Evolutionary conservation across 305 asterid genomes (phyloP).

Genomic region (Solanum hybrid): DNA sequence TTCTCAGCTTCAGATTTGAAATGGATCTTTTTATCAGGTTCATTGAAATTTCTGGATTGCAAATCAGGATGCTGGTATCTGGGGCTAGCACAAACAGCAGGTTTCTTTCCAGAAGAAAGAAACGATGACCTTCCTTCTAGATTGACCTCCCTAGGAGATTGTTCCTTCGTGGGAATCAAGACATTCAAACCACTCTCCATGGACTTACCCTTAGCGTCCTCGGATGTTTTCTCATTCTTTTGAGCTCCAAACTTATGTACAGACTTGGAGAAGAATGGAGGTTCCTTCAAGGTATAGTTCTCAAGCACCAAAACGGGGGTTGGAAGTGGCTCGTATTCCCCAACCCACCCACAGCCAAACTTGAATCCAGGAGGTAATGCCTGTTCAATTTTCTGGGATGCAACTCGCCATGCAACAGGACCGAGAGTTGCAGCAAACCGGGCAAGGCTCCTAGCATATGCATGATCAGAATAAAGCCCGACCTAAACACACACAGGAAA

Average conservation of each 20-base stretch:
- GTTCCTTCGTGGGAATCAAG: conserved; percentile 22
- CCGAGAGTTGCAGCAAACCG: conserved; percentile 90
- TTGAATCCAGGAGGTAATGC: conserved; percentile 74
- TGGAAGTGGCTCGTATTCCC: conserved; percentile 92
- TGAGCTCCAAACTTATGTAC: conserved; percentile 23
- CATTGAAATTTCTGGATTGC: conserved; percentile 31
- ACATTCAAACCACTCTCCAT: conserved; percentile 24
- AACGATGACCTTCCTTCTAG: conserved; percentile 43
- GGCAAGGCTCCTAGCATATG: conserved; percentile 90
- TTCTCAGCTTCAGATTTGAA: background rate
- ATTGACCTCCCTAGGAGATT: conserved; percentile 31
- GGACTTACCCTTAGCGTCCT: conserved; percentile 26
- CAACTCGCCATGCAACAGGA: conserved; percentile 78
- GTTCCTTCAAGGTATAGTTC: conserved; percentile 52
- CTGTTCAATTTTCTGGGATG: conserved; percentile 84
- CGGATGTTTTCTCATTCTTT: conserved; percentile 27
- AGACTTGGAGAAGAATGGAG: conserved; percentile 45
- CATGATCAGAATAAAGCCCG: conserved; percentile 84
- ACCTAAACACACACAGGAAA: conserved; percentile 36
- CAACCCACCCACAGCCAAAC: conserved; percentile 97
- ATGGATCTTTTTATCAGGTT: conserved; percentile 36
- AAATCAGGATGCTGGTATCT: conserved; percentile 39
- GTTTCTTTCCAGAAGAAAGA: conserved; percentile 36
- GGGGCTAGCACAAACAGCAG: conserved; percentile 28
- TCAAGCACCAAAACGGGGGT: conserved; percentile 64